Evolutionary conservation across 495 filamentous ascomycete species (phyloP), one percentile per base, ranked within the genome.

Genomic region (Aspergillus sclerotiicarbonarius): DNA sequence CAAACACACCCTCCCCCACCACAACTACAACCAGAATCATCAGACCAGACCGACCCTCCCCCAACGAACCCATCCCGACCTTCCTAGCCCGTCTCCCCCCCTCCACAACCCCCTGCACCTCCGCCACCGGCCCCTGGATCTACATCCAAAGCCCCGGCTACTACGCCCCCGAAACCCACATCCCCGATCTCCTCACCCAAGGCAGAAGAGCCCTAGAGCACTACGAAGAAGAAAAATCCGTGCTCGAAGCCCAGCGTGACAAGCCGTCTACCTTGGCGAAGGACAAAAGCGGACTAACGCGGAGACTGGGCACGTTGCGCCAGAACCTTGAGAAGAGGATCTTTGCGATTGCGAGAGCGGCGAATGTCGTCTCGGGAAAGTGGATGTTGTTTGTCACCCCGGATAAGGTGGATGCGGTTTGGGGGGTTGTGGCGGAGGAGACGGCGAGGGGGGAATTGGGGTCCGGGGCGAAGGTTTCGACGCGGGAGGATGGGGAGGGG

Each of bases 321-420:
- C 65, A 71, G 8, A 68, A 71, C 25, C 70, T 86, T 1, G 76
- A 85, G 37, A 63, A 76, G 16, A 71, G 82, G 41, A 76, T 95
- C 8, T 67, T 81, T 6, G 69, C 77, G 3, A 64, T 86, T 8
- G 90, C 89, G 8, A 70, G 73, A 8, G 71, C 80, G 47, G 78
- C 70, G 6, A 74, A 73, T n/a, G 78, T 82, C 16, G 79, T 76
- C n/a, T 70, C 71, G n/a, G 88, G 89, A 41, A 92, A 90, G 70
- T 95, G 91, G 91, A 90, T 96, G 88, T 62, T 96, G n/a, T 92
- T 91, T 63, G 82, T 83, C 2, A 62, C 70, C 4, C 57, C 68
- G 6, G 70, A 75, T 3, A 62, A 80, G n/a, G 81, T 91, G 10
- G 82, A 91, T 65, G 66, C 72, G 4, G 58, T 77, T 12, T 96